Base-by-base conservation (phyloP, 2,329 filamentous ascomycete species). In the Knufia petricola region DNA sequence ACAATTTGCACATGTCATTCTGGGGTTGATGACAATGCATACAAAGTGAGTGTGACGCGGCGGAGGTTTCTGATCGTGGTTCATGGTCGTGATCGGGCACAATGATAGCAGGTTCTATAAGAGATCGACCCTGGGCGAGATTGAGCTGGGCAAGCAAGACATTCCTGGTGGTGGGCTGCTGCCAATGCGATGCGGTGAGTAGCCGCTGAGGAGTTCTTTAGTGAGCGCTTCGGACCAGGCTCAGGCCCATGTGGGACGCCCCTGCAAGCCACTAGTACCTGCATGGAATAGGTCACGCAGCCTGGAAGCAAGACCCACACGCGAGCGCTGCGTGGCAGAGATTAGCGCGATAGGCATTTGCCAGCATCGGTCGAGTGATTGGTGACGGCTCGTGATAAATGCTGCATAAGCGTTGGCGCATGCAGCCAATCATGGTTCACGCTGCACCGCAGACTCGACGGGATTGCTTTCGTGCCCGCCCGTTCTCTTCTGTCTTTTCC, bases 391-490 rank as follows among this genome's bases (percentile, higher is more conserved):
- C 23, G 28, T 36, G 42, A 46, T 46, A 46, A 46, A 46, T 21
- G 26, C 19, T 36, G 42, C 42, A 46, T 46, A 21, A 46, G 42
- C 30, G 42, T 24, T 7, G n/a, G 37, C 10, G 37, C 36, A 21
- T 8, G 4, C 42, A 7, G 3, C 42, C 42, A 36, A 46, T 46
- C 28, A 46, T 12, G 31, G 19, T 3, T 36, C 23, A 8, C 12
- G 2, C 17, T 7, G 15, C 8, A 46, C 24, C 17, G 28, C 30
- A 44, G 41, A 34, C 13, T 30, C 28, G n/a, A 34, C 41, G 9
- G 28, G 41, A 44, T 34, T 46, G 17, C 17, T 17, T 44, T 46
- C 15, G 42, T 46, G 42, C 42, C 42, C 37, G 42, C 28, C 42
- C 42, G 2, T 46, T 17, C 21, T 36, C 23, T 19, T 21, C 8